Evolutionary conservation across 2,329 filamentous ascomycete genomes (phyloP).

Genomic region (Aureobasidium namibiae): DNA sequence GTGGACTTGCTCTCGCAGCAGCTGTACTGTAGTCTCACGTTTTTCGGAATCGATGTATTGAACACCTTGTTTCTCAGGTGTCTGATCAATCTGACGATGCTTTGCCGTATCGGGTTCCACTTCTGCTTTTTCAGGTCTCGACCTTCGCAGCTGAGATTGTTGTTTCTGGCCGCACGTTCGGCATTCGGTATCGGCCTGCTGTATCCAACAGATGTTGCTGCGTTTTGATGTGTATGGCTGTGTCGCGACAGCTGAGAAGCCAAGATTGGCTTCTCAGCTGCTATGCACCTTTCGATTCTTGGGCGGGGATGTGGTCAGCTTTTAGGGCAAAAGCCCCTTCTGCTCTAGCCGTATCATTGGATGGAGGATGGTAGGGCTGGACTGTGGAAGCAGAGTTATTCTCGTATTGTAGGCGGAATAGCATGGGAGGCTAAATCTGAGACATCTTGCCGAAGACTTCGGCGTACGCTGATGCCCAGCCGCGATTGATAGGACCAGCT

Average conservation of each 20-base stretch:
- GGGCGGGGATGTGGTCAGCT: too few species aligned
- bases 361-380: too few species aligned
- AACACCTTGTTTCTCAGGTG: too few species aligned
- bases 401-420: not conserved
- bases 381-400: not conserved
- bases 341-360: too few species aligned
- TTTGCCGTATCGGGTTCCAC: not conserved
- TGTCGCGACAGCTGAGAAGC: too few species aligned
- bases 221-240: not conserved
- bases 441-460: not conserved
- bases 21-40: not conserved
- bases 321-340: too few species aligned
- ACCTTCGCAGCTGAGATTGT: not conserved
- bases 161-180: not conserved
- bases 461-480: not conserved
- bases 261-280: not conserved
- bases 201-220: not conserved
- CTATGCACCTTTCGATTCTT: not conserved
- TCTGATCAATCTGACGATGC: too few species aligned
- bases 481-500: not conserved
- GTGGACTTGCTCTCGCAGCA: not conserved
- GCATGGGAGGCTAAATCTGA: not conserved
- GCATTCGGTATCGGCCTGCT: not conserved
- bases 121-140: too few species aligned
- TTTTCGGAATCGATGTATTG: not conserved